Conservation (phyloP, 2,329 filamentous ascomycete species). For the Calonectria naviculata region DNA sequence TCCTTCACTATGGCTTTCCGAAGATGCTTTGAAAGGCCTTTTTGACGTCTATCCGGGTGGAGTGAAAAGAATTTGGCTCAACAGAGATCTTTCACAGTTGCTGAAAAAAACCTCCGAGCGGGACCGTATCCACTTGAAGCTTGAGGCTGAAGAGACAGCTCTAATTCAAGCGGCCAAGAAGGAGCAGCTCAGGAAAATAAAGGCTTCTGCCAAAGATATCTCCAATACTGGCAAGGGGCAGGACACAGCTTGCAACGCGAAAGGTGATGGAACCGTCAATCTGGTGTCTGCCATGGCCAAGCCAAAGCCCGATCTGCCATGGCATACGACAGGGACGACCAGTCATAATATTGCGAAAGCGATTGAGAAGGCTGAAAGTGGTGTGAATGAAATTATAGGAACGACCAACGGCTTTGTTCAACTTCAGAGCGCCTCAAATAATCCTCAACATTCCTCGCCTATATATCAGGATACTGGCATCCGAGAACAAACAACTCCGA, state of each 20-base stretch:
- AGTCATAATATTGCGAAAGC: too few relatives aligned
- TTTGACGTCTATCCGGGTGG: not conserved
- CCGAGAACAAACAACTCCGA: too few relatives aligned
- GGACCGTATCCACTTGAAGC: not conserved
- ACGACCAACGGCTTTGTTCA: not conserved
- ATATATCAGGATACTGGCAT: too few relatives aligned
- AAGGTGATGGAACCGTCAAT: too few relatives aligned
- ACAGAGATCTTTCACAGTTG: not conserved
- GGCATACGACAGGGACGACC: too few relatives aligned
- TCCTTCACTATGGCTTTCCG: not conserved
- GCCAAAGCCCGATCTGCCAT: too few relatives aligned
- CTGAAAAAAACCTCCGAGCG: not conserved
- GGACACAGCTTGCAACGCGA: too few relatives aligned
- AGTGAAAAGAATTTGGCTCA: not conserved
- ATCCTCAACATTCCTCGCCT: not conserved
- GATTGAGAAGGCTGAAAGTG: too few relatives aligned
- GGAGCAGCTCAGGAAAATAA: not conserved
- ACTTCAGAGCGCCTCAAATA: not conserved
- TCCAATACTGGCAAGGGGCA: too few relatives aligned
- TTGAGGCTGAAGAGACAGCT: not conserved
- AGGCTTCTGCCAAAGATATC: too few relatives aligned
- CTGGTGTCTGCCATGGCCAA: too few relatives aligned
- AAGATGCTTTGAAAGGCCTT: not conserved
- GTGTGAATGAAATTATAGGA: not conserved
- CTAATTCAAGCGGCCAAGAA: not conserved